Evolutionary conservation across 2,329 filamentous ascomycete genomes (phyloP).

Genomic region (Penicillium digitatum): DNA sequence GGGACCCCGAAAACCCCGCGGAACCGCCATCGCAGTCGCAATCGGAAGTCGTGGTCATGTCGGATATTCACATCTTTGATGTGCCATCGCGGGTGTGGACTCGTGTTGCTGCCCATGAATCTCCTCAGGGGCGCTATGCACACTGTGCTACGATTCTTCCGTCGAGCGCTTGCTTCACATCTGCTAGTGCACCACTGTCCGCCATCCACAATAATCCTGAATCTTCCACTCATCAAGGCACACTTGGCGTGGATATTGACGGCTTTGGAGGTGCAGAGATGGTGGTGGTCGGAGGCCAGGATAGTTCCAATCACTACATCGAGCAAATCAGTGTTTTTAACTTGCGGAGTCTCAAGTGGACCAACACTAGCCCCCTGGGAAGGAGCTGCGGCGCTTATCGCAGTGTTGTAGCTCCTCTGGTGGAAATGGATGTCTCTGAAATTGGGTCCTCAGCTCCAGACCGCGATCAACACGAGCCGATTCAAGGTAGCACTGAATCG

Average conservation of each 20-base stretch:
- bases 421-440: conserved; percentile 43
- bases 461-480: conserved; percentile 35
- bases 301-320: conserved; percentile 97
- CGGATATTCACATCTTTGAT: conserved; percentile 94
- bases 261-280: conserved; percentile 91
- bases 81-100: conserved; percentile 80
- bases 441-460: conserved; percentile 44
- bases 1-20: conserved; percentile 41
- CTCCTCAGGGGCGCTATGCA: conserved; percentile 90
- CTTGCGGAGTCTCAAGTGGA: conserved; percentile 91
- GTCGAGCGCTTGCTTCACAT: conserved; percentile 82
- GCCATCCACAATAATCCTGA: conserved; percentile 87
- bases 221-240: conserved; percentile 77
- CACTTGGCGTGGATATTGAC: conserved; percentile 83
- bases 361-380: conserved; percentile 77
- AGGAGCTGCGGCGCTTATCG: conserved; percentile 95
- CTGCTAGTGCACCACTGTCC: conserved; percentile 74
- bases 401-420: conserved; percentile 83
- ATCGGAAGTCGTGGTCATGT: conserved; percentile 93
- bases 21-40: conserved; percentile 63
- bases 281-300: conserved; percentile 94
- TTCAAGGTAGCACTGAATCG: conserved; percentile 24
- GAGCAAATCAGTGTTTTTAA: conserved; percentile 99
- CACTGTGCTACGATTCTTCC: conserved; percentile 92
- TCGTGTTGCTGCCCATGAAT: conserved; percentile 71